Evolutionary conservation across 192 early-diverging fungal genomes (phyloP).

Genomic region (Backusella liffmaniae): DNA sequence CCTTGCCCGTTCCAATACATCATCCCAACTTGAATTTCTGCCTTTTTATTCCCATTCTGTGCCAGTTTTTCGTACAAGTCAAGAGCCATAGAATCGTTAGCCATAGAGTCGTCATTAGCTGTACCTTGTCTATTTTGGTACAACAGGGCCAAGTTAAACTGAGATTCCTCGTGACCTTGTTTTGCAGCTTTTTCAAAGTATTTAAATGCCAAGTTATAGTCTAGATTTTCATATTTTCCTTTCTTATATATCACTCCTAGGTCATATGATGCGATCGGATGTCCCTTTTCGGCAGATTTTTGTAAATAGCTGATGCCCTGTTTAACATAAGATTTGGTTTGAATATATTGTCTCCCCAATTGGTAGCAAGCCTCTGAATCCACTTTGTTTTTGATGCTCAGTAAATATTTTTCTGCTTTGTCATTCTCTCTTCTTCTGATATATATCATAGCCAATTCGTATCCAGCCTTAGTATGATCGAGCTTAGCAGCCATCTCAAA

Average conservation of each 20-base stretch:
- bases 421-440: background rate
- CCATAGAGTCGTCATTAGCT: background rate
- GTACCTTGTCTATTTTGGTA: background rate
- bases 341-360: background rate
- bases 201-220: background rate
- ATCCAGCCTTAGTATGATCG: background rate
- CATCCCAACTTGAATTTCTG: background rate
- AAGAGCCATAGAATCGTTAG: background rate
- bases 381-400: background rate
- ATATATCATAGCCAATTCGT: background rate
- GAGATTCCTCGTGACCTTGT: background rate
- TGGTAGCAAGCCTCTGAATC: background rate
- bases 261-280: background rate
- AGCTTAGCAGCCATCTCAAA: background rate
- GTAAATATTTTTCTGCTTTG: background rate
- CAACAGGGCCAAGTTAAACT: background rate
- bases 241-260: background rate
- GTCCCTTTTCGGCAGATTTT: background rate
- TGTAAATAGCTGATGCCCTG: background rate
- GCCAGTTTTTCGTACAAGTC: background rate
- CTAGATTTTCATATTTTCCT: background rate
- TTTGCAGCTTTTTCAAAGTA: background rate
- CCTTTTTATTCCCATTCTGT: background rate
- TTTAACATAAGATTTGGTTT: background rate
- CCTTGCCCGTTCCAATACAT: background rate